Percentiles rank a stretch among this genome's conserved stretches.
Evolutionary conservation across 2,329 filamentous ascomycete species (phyloP).

Genomic region (Neofusicoccum parvum): DNA sequence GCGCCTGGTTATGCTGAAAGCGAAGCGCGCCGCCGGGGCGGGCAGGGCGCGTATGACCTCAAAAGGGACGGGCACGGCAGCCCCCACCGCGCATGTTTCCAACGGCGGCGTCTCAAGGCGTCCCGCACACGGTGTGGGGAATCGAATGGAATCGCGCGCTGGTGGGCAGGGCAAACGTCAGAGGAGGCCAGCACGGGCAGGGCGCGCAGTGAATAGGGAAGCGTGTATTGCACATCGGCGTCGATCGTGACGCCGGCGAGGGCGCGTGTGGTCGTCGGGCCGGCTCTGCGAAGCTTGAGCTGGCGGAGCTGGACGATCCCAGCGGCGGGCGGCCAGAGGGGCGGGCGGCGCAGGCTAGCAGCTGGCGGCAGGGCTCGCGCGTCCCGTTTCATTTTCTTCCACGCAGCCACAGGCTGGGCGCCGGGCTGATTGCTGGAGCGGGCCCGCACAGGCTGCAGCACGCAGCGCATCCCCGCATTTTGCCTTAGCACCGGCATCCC

Average conservation of each 20-base stretch:
- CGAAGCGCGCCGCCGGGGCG: neutral
- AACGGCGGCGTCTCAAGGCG: slow-evolving; percentile 7
- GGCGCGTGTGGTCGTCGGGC: neutral
- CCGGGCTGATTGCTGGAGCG: neutral
- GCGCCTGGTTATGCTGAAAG: neutral
- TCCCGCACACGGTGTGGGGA: neutral
- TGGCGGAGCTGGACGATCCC: neutral
- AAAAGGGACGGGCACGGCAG: neutral
- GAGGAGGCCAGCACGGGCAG: neutral
- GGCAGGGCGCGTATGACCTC: neutral
- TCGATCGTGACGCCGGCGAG: slow-evolving; percentile 8
- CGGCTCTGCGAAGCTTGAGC: slow-evolving; percentile 8
- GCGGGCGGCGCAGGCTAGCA: neutral
- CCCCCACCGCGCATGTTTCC: slow-evolving; percentile 1
- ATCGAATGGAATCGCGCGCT: neutral
- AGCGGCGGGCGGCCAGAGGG: neutral
- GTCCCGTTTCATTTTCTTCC: slow-evolving; percentile 7
- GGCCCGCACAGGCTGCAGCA: slow-evolving; percentile 1
- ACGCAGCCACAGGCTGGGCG: slow-evolving; percentile 3
- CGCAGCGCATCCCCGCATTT: slow-evolving; percentile 4
- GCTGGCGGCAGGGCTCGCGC: neutral
- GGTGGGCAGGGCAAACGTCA: slow-evolving; percentile 2
- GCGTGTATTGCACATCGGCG: slow-evolving; percentile 15
- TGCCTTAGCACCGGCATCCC: neutral
- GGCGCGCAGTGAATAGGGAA: slow-evolving; percentile 13